These are phyloP conservation scores for Vicia villosa DNA, from an alignment of 306 rosid genomes.

Conservation along the genomic window DNA sequence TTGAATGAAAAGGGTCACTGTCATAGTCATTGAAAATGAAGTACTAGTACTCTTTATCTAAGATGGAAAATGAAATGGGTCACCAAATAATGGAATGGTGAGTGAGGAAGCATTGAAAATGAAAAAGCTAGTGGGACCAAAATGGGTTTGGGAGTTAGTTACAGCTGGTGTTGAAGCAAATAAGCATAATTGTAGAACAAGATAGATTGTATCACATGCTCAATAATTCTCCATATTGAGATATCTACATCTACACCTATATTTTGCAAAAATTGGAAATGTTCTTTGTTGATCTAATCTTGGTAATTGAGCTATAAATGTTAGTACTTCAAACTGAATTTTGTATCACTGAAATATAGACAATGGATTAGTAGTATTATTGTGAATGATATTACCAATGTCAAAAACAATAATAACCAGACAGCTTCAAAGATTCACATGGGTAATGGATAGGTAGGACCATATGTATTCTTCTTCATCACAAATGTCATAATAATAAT, in stretches of 20 bases:
- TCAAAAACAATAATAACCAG: constrained; percentile 30
- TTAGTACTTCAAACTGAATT: constrained; percentile 37
- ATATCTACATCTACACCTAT: constrained; percentile 33
- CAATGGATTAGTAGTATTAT: constrained; percentile 8
- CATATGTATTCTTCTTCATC: constrained; percentile 9
- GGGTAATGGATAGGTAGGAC: neutral
- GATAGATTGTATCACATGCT: constrained; percentile 54
- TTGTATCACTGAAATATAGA: constrained; percentile 37
- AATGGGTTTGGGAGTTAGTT: constrained; percentile 43
- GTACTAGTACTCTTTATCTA: too few relatives aligned
- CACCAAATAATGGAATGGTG: constrained; percentile 43
- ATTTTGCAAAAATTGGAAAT: constrained; percentile 39
- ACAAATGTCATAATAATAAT: constrained; percentile 28
- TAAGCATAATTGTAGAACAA: constrained; percentile 57
- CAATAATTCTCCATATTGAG: constrained; percentile 59
- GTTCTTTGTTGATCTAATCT: constrained; percentile 61
- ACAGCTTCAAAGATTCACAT: neutral
- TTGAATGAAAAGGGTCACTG: constrained; percentile 47
- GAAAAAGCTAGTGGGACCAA: constrained; percentile 46
- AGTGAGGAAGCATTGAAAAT: constrained; percentile 39
- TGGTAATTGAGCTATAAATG: constrained; percentile 54
- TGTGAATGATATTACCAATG: constrained; percentile 39
- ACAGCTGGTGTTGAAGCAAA: constrained; percentile 71
- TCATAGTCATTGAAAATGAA: neutral
- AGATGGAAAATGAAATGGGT: constrained; percentile 44